A percentile compares a stretch with the other conserved stretches of the same genome.
Evolutionary conservation across 2,329 filamentous ascomycete genomes (phyloP).

Genomic region (Hymenoscyphus albidus): DNA sequence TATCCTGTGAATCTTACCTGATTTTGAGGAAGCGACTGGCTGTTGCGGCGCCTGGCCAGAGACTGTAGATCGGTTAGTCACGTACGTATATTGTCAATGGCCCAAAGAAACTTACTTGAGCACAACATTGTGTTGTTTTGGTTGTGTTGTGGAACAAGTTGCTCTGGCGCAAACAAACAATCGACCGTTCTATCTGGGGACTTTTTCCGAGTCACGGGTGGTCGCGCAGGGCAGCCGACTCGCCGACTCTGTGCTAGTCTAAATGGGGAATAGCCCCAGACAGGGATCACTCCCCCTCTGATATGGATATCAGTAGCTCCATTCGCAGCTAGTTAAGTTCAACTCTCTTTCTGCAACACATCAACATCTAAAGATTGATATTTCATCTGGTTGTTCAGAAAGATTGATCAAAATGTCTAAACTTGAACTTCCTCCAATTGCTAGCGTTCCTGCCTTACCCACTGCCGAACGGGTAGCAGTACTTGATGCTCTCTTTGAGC

Average conservation of each 20-base stretch:
- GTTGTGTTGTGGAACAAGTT: slow-evolving; percentile 19
- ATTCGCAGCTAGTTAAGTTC: neutral
- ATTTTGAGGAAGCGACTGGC: slow-evolving; percentile 92
- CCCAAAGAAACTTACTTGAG: slow-evolving; percentile 52
- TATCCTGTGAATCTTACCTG: slow-evolving; percentile 56
- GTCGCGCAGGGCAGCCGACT: no score
- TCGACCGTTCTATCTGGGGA: slow-evolving; percentile 5
- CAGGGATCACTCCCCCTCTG: neutral
- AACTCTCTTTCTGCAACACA: neutral
- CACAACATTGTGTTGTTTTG: slow-evolving; percentile 52
- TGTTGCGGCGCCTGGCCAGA: slow-evolving; percentile 95
- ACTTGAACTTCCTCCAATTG: slow-evolving; percentile 52
- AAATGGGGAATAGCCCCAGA: slow-evolving; percentile 1
- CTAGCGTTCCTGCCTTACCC: slow-evolving; percentile 52
- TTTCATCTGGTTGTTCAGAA: neutral
- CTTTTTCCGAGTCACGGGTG: slow-evolving; percentile 15
- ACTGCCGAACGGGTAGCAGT: slow-evolving; percentile 51
- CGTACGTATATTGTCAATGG: slow-evolving; percentile 15
- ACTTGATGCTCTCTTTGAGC: slow-evolving; percentile 82
- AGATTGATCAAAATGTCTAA: slow-evolving; percentile 25
- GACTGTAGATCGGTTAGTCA: slow-evolving; percentile 51
- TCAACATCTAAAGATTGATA: slow-evolving; percentile 1
- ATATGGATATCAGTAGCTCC: no score
- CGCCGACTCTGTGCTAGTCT: neutral
- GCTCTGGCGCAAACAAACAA: slow-evolving; percentile 28